Percentiles rank a stretch among this genome's conserved stretches.
phyloP scores from a whole-genome alignment of 768 basidiomycete species.

The Pleurotus tuoliensis region DNA sequence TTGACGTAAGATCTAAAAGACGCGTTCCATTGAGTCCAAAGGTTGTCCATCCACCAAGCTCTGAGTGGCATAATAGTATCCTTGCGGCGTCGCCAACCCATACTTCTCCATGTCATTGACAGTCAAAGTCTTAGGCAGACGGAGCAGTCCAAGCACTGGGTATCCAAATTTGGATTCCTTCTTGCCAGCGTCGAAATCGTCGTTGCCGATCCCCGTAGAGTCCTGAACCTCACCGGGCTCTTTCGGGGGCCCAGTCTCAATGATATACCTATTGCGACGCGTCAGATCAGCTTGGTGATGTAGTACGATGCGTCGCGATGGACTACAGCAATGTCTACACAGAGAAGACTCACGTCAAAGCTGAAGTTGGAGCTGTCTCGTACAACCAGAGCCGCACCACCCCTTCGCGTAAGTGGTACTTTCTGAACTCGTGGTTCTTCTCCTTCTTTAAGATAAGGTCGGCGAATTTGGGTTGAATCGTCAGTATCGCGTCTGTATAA shows the following conservation, averaged over 20 bases:
- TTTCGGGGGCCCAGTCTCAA: conserved; percentile 22
- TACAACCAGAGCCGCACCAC: conserved; percentile 29
- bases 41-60: conserved; percentile 19
- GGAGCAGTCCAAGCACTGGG: conserved; percentile 22
- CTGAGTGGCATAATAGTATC: conserved; percentile 23
- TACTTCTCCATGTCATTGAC: conserved; percentile 18
- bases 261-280: conserved; percentile 18
- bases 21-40: conserved; percentile 20
- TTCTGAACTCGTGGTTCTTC: conserved; percentile 34
- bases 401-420: conserved; percentile 24
- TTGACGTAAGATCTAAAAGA: conserved; percentile 17
- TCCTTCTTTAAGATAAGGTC: conserved; percentile 23
- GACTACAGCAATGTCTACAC: not conserved
- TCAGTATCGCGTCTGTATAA: conserved; percentile 26
- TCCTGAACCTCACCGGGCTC: conserved; percentile 28
- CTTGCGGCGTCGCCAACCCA: conserved; percentile 19
- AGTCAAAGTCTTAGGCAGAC: conserved; percentile 19
- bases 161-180: conserved; percentile 28
- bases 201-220: conserved; percentile 29
- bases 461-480: conserved; percentile 27
- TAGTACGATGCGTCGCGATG: not conserved
- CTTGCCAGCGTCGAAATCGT: conserved; percentile 28
- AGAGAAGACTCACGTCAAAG: conserved; percentile 22
- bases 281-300: not conserved
- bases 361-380: conserved; percentile 21